Base-by-base conservation (phyloP, 2,329 filamentous ascomycete species). In the Xylariaceae sp. region DNA sequence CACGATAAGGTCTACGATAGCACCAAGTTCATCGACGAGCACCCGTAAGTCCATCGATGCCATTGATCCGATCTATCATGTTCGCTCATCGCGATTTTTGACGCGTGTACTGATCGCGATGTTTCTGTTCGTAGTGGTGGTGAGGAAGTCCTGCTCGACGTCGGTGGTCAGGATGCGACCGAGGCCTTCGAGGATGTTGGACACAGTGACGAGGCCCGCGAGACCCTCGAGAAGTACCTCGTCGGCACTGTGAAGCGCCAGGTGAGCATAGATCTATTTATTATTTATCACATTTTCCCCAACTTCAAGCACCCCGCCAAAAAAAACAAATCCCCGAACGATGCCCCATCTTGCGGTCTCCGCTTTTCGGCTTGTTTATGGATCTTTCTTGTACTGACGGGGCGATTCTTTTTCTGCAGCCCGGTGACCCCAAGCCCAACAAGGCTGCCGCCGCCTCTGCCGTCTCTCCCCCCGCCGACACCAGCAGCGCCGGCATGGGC, bases 141-240 rank as follows among this genome's bases (percentile, higher is more conserved):
- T 80, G 94, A 99, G 80, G 94, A 99, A 81, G 94, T 99, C 69
- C 81, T 99, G 65, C 88, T 99, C 69, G 94, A 99, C 69, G 92
- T 97, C 66, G 94, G 83, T 72, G 94, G 94, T 69, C 92, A 96
- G 80, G 94, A 99, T 77, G 89, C 90, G 71, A 96, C 93, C 70
- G 94, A 97, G 80, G 93, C 94, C 63, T 99, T 99, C 75, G 94
- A 99, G 81, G 94, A 99, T 78, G 94, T 99, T 72, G 94, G 94
- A 73, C 94, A 99, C 88, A 95, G 90, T 71, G 94, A 99, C 77
- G 94, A 99, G 82, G 94, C 94, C 68, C 88, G 94, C 68, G 93
- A 97, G 81, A 93, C 96, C 68, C 86, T 99, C 59, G 86, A 88
- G 37, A 84, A 85, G 71, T 80, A 96, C 66, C 77, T 86, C 55